These are phyloP conservation scores for Fusarium duplospermum DNA, from an alignment of 2,329 filamentous ascomycete genomes.

Conservation along the genomic window DNA sequence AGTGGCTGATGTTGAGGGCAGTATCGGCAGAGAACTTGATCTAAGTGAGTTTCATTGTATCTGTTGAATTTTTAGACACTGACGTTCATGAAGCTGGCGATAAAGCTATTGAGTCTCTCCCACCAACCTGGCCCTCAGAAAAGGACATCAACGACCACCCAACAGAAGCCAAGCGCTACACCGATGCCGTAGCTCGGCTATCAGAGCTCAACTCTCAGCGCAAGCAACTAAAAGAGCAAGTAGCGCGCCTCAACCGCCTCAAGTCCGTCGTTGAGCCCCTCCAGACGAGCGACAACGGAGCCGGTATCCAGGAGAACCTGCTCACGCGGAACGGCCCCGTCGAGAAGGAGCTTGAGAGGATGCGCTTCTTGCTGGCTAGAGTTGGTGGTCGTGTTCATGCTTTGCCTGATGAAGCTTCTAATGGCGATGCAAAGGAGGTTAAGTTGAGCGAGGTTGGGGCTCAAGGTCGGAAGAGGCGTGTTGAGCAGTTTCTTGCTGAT, in stretches of 20 bases:
- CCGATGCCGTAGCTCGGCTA: conserved; percentile 61
- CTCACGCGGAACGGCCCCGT: conserved; percentile 73
- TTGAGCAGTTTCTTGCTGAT: conserved; percentile 43
- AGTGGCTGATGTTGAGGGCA: conserved; percentile 51
- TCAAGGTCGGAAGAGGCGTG: conserved; percentile 39
- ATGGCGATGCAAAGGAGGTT: conserved; percentile 9
- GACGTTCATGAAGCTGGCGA: conserved; percentile 51
- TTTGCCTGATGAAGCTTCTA: conserved; percentile 23
- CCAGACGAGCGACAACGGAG: conserved; percentile 43
- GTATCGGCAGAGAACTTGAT: conserved; percentile 56
- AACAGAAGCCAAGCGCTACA: conserved; percentile 63
- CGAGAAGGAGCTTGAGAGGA: conserved; percentile 74
- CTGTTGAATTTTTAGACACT: accelerated
- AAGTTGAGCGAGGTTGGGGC: conserved; percentile 20
- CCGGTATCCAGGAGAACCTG: conserved; percentile 72
- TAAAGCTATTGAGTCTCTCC: conserved; percentile 59
- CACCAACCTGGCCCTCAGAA: conserved; percentile 58
- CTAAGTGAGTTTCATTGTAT: conserved; percentile 51
- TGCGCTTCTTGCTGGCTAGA: conserved; percentile 71
- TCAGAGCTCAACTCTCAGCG: conserved; percentile 59
- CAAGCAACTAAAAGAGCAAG: conserved; percentile 50
- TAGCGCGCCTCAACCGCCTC: conserved; percentile 62
- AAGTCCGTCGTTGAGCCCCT: conserved; percentile 61
- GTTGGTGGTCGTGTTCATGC: conserved; percentile 65
- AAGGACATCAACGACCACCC: conserved; percentile 53